Evolutionary conservation across 768 basidiomycete genomes (phyloP), one percentile per base, ranked within the genome.

Genomic region (Leccinum ochraceum): DNA sequence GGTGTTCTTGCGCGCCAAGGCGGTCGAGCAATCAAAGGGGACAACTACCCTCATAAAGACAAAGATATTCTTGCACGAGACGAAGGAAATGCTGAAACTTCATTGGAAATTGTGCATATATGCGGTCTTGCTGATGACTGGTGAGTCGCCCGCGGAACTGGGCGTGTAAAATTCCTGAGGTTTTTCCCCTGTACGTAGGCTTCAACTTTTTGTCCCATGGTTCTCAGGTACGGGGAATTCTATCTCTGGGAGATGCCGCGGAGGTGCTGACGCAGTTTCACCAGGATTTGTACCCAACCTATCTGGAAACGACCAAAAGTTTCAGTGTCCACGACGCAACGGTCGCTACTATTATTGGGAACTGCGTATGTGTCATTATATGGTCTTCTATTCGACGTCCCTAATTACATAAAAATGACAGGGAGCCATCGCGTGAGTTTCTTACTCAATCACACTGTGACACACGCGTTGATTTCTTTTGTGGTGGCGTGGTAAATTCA

Each of bases 31-130:
- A 49, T 83, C 77, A 14, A 64, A 44, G 4, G 81, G 82, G 4
- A 61, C 71, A 9, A 67, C 59, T 2, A 69, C 78, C 2, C 63
- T 69, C 10, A 68, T 81, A 57, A 90, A 90, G 79, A 88, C 88
- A 1, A 80, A 76, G 69, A 71, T 85, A 1, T 97, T 98, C 80
- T 36, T 94, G 9, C 79, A 74, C 56, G 92, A 95, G 73, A 85
- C 86, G 0, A 79, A 81, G 60, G 77, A 76, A 57, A 96, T 95
- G 92, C 75, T 95, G 32, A 91, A 84, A 77, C 73, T 67, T 13
- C 92, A 97, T 69, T 96, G 93, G 94, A 64, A 86, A 13, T 70
- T 90, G 36, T 93, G 90, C 70, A 85, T 95, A 54, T 95, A 95
- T 67, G 89, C 90, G 1, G 82, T 95, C 20, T 75, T 94, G 53